Evolutionary conservation across 176 grass and related monocot species (phyloP), one percentile per base, ranked within the genome.

Genomic region (Rhynchospora breviuscula): DNA sequence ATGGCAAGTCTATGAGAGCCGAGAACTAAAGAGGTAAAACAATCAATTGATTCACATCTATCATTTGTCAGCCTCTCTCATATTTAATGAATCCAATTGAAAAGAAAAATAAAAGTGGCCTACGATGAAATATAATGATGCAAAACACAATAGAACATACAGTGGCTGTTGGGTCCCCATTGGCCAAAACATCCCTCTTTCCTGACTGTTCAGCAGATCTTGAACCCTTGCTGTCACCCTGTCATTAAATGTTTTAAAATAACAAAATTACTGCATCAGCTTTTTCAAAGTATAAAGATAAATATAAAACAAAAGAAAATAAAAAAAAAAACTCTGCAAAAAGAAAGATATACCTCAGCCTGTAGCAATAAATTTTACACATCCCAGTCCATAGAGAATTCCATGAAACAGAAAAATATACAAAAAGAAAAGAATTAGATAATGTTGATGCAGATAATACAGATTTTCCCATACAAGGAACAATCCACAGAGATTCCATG

Each of bases 151-250:
- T 10, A 40, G 47, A 86, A 67, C 84, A 83, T 92, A 95, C 93
- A 84, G 64, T 85, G 60, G 84, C 79, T 73, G 67, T 87, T 60
- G 87, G 87, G 43, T 95, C 82, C 29, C 83, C 67, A 15, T 84
- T 84, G 73, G 71, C 79, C 85, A 87, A 64, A 81, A 43, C 63
- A 46, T 89, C 85, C 90, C 80, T 90, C 86, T 89, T 95, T 84
- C 85, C 90, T 48, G 85, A 31, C 51, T 89, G 88, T 23, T 92
- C 90, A 59, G 86, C 85, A 79, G 90, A 65, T 83, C 68, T 88
- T 0, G 90, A 87, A 73, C 86, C 87, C 67, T 90, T 95, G 81
- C 84, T 84, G 47, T 95, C 93, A 80, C 84, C 90, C 93, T 95
- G 60, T 82, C 29, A 45, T 67, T 65, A 51, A 14, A 84, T 66